Base-by-base conservation (phyloP, 345 rosid species). In the Microcos paniculata region DNA sequence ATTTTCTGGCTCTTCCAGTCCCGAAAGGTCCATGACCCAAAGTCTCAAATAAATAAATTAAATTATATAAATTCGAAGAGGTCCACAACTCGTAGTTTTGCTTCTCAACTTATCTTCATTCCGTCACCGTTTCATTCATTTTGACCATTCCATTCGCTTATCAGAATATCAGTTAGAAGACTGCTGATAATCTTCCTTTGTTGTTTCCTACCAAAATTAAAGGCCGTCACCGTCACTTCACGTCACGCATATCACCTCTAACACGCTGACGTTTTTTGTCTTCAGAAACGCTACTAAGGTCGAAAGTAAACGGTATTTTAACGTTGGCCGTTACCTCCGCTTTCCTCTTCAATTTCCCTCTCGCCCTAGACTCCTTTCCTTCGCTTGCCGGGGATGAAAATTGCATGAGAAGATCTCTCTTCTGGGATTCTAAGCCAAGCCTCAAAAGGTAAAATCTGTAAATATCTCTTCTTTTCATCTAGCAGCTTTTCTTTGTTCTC, bases 171-270 rank as follows among this genome's bases (percentile, higher is more conserved):
- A 21, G 7, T n/a, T n/a, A n/a, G n/a, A n/a, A n/a, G n/a, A n/a
- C n/a, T n/a, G n/a, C n/a, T n/a, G n/a, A n/a, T n/a, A n/a, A n/a
- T n/a, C 5, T 23, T 14, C 1, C 13, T 65, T 23, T 14, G 13
- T n/a, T 8, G 11, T 24, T 45, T 65, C 9, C n/a, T 5, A 49
- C 72, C 58, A 49, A 69, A 30, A 69, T 31, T 9, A 68, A 18
- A 28, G 1, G 57, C 18, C 72, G 71, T 66, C 71, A 66, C 71
- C 71, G 70, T 42, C 19, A 42, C 49, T 43, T 24, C 33, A 24
- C 2, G 45, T 4, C 15, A 65, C 31, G 31, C 28, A 24, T 12
- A 14, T 65, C 21, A 42, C 46, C 70, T 43, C 12, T 0, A 42
- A 66, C 1, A 66, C n/a, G 71, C 6, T 24, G 35, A 13, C 71